phyloP scores from a whole-genome alignment of 164 flowering plant genomes.

The Sextonia rubra region DNA sequence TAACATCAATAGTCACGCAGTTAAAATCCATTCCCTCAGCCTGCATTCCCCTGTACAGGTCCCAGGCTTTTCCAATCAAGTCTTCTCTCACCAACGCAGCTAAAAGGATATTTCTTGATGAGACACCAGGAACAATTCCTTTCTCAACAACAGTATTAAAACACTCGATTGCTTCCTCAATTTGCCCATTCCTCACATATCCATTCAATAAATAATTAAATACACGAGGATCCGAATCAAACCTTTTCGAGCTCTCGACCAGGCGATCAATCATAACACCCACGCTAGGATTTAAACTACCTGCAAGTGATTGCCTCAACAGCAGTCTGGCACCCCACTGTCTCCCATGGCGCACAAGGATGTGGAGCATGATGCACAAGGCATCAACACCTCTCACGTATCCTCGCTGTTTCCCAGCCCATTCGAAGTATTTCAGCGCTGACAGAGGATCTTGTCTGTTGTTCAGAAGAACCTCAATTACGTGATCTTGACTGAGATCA shows the following conservation, averaged over 20 bases:
- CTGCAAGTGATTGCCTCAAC: conserved; percentile 25
- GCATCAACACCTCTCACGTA: conserved; percentile 30
- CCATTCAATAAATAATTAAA: conserved; percentile 44
- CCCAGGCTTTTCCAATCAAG: conserved; percentile 29
- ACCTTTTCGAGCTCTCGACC: conserved; percentile 30
- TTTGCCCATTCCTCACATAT: conserved; percentile 30
- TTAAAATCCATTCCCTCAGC: conserved; percentile 36
- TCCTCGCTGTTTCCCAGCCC: conserved; percentile 30
- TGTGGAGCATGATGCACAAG: conserved; percentile 50
- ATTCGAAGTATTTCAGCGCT: conserved; percentile 37
- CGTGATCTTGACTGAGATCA: conserved; percentile 18
- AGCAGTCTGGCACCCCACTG: conserved; percentile 16
- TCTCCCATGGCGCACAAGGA: conserved; percentile 22
- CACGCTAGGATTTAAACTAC: conserved; percentile 21
- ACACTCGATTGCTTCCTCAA: conserved; percentile 47
- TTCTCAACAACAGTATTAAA: conserved; percentile 32
- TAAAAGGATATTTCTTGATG: conserved; percentile 34
- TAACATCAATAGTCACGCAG: conserved; percentile 29
- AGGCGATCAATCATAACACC: conserved; percentile 28
- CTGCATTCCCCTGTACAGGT: conserved; percentile 37
- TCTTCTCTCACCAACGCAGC: conserved; percentile 35
- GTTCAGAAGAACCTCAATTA: conserved; percentile 34
- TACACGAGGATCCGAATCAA: conserved; percentile 26
- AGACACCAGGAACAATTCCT: conserved; percentile 27
- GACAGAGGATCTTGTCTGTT: conserved; percentile 28